These are phyloP conservation scores for Fusarium abutilonis DNA, from an alignment of 2,329 filamentous ascomycete genomes.

Conservation along the genomic window DNA sequence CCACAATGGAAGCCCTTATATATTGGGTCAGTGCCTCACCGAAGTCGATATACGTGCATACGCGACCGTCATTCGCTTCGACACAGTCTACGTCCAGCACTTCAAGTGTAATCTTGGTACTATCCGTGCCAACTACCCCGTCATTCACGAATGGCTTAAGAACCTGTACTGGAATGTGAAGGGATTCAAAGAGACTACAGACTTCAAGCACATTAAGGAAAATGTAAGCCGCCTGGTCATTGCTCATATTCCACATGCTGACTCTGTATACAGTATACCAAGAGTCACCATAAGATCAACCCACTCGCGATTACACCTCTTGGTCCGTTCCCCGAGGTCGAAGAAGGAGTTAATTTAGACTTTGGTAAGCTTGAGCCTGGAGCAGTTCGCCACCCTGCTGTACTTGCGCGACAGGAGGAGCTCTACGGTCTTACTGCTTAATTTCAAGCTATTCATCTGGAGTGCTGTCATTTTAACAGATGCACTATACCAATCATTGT, in stretches of 20 bases:
- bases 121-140: constrained; percentile 71
- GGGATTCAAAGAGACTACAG: constrained; percentile 63
- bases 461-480: too few relatives aligned
- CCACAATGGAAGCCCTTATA: constrained; percentile 59
- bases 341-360: constrained; percentile 35
- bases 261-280: constrained; percentile 36
- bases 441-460: too few relatives aligned
- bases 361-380: constrained; percentile 38
- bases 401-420: constrained; percentile 38
- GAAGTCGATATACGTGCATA: constrained; percentile 75
- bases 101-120: constrained; percentile 73
- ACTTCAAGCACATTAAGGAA: constrained; percentile 76
- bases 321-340: constrained; percentile 43
- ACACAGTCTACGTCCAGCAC: constrained; percentile 73
- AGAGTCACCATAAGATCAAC: constrained; percentile 43
- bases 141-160: constrained; percentile 73
- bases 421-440: constrained; percentile 22
- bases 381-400: constrained; percentile 37
- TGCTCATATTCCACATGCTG: neutral
- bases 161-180: constrained; percentile 74
- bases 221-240: constrained; percentile 46
- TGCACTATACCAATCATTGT: too few relatives aligned
- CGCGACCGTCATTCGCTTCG: constrained; percentile 73
- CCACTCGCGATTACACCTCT: constrained; percentile 44
- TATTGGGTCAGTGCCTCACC: constrained; percentile 71